Evolutionary conservation across 1,139 yeast species (phyloP), one percentile per base, ranked within the genome.

Genomic region (Candida pseudoviswanathii): DNA sequence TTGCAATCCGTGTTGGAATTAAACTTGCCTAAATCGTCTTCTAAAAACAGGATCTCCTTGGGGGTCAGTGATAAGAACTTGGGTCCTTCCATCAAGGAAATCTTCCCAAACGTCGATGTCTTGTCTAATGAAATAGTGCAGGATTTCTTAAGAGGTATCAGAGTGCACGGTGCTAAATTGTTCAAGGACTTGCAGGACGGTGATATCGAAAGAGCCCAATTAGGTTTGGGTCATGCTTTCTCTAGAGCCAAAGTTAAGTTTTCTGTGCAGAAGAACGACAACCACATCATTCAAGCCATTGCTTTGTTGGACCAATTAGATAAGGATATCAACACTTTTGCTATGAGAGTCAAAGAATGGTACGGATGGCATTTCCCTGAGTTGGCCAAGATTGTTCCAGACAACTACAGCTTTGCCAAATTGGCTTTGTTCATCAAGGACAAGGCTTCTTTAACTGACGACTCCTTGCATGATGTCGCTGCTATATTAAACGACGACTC

Each of bases 301-400:
- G 98, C 99, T 33, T 78, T 95, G 58, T 81, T 94, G 66, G 99
- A 94, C 66, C 97, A 95, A 69, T 83, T 94, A 65, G 99, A 94
- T 77, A 94, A 94, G 77, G 99, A 95, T 70, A 82, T 94, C 64
- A 94, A 94, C 78, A 95, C 98, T 47, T 94, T 89, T 65, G 94
- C 98, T 59, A 94, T 94, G 99, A 86, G 99, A 78, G 83, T 85
- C 68, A 92, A 92, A 78, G 99, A 94, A 78, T 94, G 99, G 99
- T 94, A 95, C 75, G 98, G 99, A 58, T 94, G 99, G 99, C 99
- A 94, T 72, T 95, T 94, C 85, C 99, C 99, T 40, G 99, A 94
- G 75, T 83, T 94, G 78, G 96, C 97, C 62, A 91, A 90, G 77
- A 82, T 94, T 69, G 94, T 91, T 56, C 86, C 90, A 60, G 99